Evolutionary conservation across 2,329 filamentous ascomycete species (phyloP).

Genomic region (Calonectria crousiana): DNA sequence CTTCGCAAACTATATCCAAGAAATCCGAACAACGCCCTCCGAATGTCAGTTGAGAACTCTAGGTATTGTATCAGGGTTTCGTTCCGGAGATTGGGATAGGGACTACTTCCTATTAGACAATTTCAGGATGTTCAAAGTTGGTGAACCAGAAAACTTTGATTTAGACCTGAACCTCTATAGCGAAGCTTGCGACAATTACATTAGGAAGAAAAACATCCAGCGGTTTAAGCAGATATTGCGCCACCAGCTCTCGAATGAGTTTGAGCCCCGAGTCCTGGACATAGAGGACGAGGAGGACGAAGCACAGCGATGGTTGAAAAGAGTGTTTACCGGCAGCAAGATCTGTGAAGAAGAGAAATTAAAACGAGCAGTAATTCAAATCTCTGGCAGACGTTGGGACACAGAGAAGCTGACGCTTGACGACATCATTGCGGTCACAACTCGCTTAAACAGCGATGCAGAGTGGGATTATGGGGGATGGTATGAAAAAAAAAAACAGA

Average conservation of each 20-base stretch:
- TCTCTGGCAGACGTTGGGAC: not conserved
- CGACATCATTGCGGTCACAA: not conserved
- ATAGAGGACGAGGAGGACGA: not conserved
- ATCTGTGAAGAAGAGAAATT: not conserved
- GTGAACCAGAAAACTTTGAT: not conserved
- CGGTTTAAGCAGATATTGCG: not conserved
- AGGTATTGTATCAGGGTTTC: not conserved
- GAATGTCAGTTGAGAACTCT: not conserved
- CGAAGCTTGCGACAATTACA: no score
- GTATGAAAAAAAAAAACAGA: not conserved
- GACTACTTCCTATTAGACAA: not conserved
- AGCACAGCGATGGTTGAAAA: not conserved
- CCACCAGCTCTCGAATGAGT: not conserved
- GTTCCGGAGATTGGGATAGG: fast-evolving
- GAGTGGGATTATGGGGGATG: not conserved
- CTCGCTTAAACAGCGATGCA: not conserved
- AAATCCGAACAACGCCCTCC: not conserved
- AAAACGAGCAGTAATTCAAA: not conserved
- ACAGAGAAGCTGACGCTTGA: not conserved
- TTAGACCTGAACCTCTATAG: not conserved
- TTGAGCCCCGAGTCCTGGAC: not conserved
- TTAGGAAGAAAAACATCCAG: not conserved
- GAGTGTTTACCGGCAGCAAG: not conserved
- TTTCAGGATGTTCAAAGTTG: not conserved
- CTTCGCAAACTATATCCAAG: not conserved